phyloP scores from a whole-genome alignment of 768 basidiomycete genomes.

The Suillus clintonianus region DNA sequence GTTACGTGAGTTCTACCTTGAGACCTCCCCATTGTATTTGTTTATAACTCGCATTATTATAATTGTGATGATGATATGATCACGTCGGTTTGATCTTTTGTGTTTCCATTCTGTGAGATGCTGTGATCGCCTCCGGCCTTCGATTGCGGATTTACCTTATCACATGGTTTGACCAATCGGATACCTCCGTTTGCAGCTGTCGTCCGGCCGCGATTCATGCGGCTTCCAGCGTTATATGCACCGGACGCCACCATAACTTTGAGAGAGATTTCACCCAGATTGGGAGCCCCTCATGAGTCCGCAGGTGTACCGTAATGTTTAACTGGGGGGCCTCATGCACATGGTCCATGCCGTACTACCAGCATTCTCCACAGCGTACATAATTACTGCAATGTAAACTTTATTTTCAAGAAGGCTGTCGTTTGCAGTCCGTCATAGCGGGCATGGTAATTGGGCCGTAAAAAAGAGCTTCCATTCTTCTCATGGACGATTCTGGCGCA shows the following conservation, averaged over 20 bases:
- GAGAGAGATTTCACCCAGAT: background rate
- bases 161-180: background rate
- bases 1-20: background rate
- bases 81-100: background rate
- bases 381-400: background rate
- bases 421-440: background rate
- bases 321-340: background rate
- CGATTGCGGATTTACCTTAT: background rate
- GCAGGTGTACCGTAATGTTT: background rate
- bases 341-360: background rate
- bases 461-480: background rate
- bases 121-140: background rate
- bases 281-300: background rate
- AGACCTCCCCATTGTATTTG: background rate
- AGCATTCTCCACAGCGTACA: background rate
- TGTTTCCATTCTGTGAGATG: background rate
- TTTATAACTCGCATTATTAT: background rate
- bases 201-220: background rate
- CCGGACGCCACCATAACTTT: background rate
- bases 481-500: background rate
- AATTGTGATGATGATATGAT: background rate
- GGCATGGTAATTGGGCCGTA: background rate
- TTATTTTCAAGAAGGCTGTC: background rate
- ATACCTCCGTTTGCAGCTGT: background rate
- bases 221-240: background rate